A percentile compares a stretch with the other conserved stretches of the same genome.
These are phyloP conservation scores for Gynostemma pentaphyllum DNA, from an alignment of 306 rosid species.

Conservation along the genomic window DNA sequence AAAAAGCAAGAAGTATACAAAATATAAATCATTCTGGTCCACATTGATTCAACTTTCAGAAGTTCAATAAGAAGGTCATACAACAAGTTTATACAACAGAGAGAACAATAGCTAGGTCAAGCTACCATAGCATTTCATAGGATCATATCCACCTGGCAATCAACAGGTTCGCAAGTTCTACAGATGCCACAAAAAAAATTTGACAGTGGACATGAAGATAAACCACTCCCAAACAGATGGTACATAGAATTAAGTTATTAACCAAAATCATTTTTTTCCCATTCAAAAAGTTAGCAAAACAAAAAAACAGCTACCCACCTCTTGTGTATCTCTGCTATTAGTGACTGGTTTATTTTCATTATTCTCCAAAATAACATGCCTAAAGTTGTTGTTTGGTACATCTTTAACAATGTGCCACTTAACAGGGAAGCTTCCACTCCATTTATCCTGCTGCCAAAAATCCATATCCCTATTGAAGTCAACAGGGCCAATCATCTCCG, in stretches of 20 bases:
- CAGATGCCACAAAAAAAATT: neutral
- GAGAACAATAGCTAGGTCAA: neutral
- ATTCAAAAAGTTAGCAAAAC: neutral
- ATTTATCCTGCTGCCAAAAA: constrained; percentile 98
- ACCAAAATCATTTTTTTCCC: neutral
- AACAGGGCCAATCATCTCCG: constrained; percentile 73
- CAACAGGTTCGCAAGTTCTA: neutral
- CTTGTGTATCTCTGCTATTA: constrained; percentile 93
- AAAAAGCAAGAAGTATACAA: neutral
- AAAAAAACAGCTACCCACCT: constrained; percentile 28
- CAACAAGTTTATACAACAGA: neutral
- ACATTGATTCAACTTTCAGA: neutral
- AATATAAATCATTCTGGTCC: neutral
- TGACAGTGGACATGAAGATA: neutral
- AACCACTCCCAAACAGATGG: neutral
- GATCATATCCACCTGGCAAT: neutral
- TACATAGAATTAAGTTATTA: neutral
- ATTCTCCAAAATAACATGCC: constrained; percentile 82
- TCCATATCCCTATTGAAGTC: constrained; percentile 82
- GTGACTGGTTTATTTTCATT: constrained; percentile 97
- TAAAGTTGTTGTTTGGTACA: constrained; percentile 61
- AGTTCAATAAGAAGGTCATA: neutral
- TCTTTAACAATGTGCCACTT: constrained; percentile 91
- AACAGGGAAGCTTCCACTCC: constrained; percentile 95
- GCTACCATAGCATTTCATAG: neutral